Percentiles rank a stretch among this genome's conserved stretches.
Evolutionary conservation across 2,329 filamentous ascomycete genomes (phyloP).

Genomic region (Hortaea sp.): DNA sequence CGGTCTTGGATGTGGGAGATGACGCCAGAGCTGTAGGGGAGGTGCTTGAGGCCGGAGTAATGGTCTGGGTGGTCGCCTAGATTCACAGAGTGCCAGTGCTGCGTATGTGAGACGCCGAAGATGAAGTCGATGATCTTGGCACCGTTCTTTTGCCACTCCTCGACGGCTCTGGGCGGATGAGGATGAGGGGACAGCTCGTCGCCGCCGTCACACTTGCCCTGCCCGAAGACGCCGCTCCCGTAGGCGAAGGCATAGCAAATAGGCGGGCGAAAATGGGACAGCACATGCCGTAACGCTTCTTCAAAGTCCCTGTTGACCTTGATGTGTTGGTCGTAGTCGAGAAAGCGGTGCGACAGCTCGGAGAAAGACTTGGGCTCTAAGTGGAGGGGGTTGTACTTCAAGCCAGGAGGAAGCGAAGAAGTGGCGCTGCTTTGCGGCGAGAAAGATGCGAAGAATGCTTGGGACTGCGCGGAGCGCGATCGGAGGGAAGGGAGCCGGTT

Average conservation of each 20-base stretch:
- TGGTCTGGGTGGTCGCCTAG: conserved; percentile 80
- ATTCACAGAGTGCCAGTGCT: conserved; percentile 96
- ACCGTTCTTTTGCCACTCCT: conserved; percentile 73
- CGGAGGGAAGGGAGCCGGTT: conserved; percentile 19
- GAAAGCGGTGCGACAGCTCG: conserved; percentile 66
- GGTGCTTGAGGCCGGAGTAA: conserved; percentile 73
- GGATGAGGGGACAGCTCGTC: conserved; percentile 56
- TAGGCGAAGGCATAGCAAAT: conserved; percentile 97
- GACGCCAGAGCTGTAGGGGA: conserved; percentile 63
- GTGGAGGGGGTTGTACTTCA: conserved; percentile 66
- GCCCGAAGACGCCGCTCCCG: conserved; percentile 90
- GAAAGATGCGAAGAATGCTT: not conserved
- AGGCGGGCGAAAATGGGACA: conserved; percentile 85
- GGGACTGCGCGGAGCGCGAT: not conserved
- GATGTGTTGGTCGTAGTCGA: conserved; percentile 94
- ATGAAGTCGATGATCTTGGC: conserved; percentile 99
- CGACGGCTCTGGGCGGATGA: conserved; percentile 67
- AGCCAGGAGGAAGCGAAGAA: conserved; percentile 43
- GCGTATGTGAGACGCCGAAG: conserved; percentile 84
- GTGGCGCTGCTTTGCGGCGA: conserved; percentile 13
- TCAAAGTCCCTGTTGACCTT: conserved; percentile 93
- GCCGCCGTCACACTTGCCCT: conserved; percentile 40
- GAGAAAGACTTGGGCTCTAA: conserved; percentile 61
- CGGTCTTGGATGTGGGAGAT: conserved; percentile 79
- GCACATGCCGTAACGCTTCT: conserved; percentile 72